These are phyloP conservation scores for Sicyos edulis DNA, from an alignment of 306 rosid species.

Conservation along the genomic window DNA sequence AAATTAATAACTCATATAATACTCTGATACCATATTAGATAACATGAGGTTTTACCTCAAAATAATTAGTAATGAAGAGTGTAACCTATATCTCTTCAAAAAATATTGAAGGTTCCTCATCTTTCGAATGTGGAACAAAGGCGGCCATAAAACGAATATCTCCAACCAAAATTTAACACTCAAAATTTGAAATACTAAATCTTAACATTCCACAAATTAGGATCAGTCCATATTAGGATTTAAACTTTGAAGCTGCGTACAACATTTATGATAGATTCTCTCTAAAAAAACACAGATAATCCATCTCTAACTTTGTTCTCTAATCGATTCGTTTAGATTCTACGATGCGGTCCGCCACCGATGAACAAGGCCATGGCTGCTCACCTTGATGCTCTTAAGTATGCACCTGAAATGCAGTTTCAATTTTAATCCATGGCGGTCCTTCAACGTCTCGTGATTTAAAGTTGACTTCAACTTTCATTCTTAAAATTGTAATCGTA, in stretches of 20 bases:
- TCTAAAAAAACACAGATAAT: no score
- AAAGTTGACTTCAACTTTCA: not conserved
- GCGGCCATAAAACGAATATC: no score
- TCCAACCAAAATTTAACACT: no score
- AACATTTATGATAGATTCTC: not conserved
- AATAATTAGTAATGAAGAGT: no score
- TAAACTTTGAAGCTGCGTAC: not conserved
- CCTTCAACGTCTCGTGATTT: not conserved
- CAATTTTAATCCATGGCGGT: constrained; percentile 59
- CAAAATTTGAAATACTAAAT: no score
- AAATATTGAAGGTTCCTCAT: no score
- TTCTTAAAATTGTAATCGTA: not conserved
- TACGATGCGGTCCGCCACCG: constrained; percentile 95
- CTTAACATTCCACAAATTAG: no score
- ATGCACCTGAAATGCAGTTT: constrained; percentile 72
- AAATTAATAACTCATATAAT: no score
- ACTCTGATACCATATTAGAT: no score
- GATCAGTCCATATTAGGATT: not conserved
- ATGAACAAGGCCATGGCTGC: constrained; percentile 95
- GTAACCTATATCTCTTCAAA: no score
- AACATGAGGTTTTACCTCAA: no score
- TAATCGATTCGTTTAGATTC: constrained; percentile 41
- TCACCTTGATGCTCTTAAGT: constrained; percentile 67
- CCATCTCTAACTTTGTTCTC: not conserved
- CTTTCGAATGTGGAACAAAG: no score